These are phyloP conservation scores for Pelargonium nanum DNA, from an alignment of 345 rosid species.

Conservation along the genomic window DNA sequence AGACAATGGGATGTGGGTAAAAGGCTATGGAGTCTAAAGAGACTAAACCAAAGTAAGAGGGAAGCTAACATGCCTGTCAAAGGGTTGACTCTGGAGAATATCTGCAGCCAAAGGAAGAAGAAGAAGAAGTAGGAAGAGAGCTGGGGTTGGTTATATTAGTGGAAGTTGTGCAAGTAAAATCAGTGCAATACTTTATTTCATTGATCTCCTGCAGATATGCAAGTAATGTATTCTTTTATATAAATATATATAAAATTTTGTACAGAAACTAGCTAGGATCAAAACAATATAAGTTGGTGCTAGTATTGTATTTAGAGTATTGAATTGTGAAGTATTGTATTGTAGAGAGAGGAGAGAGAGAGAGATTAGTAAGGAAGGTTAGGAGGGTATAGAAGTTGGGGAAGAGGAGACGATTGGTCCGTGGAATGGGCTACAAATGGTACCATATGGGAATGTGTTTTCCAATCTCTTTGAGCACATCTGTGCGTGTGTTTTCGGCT, in stretches of 20 bases:
- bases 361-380: constrained; percentile 5
- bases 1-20: constrained; percentile 22
- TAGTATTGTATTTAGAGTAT: too few relatives aligned
- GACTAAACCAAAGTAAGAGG: constrained; percentile 22
- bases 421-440: constrained; percentile 49
- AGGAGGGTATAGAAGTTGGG: constrained; percentile 49
- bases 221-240: too few relatives aligned
- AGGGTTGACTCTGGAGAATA: constrained; percentile 11
- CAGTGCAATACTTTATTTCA: neutral
- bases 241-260: too few relatives aligned
- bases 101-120: constrained; percentile 7
- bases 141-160: neutral
- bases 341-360: too few relatives aligned
- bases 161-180: neutral
- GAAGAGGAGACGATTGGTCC: constrained; percentile 60
- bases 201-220: neutral
- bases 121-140: constrained; percentile 3
- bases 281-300: too few relatives aligned
- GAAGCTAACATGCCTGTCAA: constrained; percentile 25
- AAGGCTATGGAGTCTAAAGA: constrained; percentile 16
- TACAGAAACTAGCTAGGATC: too few relatives aligned
- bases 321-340: too few relatives aligned
- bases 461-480: neutral
- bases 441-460: constrained; percentile 10
- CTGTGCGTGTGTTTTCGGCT: neutral